Evolutionary conservation across 1,284 basidiomycete species (phyloP), one percentile per base, ranked within the genome.

Genomic region (Microbotryomycetes sp.): DNA sequence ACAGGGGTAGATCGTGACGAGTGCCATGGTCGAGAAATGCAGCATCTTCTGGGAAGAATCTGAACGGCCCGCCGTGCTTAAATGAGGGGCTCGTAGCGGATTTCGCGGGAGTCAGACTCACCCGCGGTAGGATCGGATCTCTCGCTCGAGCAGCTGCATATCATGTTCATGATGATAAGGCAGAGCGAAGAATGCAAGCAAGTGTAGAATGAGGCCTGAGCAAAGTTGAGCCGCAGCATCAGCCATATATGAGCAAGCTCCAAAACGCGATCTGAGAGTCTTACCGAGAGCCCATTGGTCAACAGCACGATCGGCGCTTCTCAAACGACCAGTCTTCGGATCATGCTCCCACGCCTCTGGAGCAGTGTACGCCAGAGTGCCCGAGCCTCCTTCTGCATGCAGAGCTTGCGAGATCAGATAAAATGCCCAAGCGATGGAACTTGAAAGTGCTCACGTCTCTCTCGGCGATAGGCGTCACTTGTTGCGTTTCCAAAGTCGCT

Each of bases 211-310:
- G 3, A 73, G 67, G 7, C 68, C 63, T 62, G 31, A 1, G 26
- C 25, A 23, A 6, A 2, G 4, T 15, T 25, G n/a, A n/a, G n/a
- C n/a, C n/a, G n/a, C n/a, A n/a, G 15, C 45, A 46, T 15, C 45
- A 15, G 45, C 45, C 45, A 46, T 15, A 15, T 15, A 46, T 15
- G 15, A 46, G 15, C n/a, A n/a, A 46, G n/a, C 15, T n/a, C n/a
- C 45, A n/a, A 15, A 15, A 25, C 25, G 25, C n/a, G n/a, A n/a
- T n/a, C n/a, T n/a, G n/a, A n/a, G 12, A 23, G 6, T 25, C 59
- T 6, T 16, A 60, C 69, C 72, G 9, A 73, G 58, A 12, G 65
- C 62, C 72, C 72, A 73, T 25, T 59, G 54, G 36, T 73, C 72
- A 6, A 63, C 63, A 19, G 59, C 54, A 4, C 69, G 63, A 32